Percentiles rank a stretch among this genome's conserved stretches.
These are phyloP conservation scores for Starmera quercuum DNA, from an alignment of 805 yeast genomes.

Conservation along the genomic window DNA sequence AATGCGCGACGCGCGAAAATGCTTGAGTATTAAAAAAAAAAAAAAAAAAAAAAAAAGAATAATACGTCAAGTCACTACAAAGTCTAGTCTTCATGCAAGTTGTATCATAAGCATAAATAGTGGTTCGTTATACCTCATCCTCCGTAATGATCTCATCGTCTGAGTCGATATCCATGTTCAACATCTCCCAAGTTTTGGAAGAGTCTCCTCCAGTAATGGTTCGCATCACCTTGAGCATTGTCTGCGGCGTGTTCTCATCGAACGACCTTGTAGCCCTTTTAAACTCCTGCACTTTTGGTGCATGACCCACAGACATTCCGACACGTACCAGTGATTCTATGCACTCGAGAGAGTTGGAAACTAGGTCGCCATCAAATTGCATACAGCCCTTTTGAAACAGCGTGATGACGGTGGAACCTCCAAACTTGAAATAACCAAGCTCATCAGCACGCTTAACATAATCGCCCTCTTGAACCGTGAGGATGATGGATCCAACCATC, in stretches of 20 bases:
- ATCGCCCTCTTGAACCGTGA: constrained; percentile 60
- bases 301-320: constrained; percentile 89
- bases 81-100: too few species aligned
- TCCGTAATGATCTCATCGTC: constrained; percentile 10
- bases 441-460: constrained; percentile 65
- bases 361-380: constrained; percentile 66
- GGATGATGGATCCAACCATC: constrained; percentile 93
- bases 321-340: constrained; percentile 82
- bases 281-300: constrained; percentile 39
- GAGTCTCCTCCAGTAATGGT: constrained; percentile 49
- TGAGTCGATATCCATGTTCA: constrained; percentile 2
- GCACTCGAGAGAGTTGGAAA: constrained; percentile 55
- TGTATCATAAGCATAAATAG: too few species aligned
- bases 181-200: constrained; percentile 19
- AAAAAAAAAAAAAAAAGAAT: too few species aligned
- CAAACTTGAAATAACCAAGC: constrained; percentile 91
- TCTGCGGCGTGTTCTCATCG: constrained; percentile 36
- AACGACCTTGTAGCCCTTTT: constrained; percentile 40
- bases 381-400: constrained; percentile 47
- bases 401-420: constrained; percentile 81
- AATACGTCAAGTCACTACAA: too few species aligned
- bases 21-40: too few species aligned
- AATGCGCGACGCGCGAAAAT: too few species aligned
- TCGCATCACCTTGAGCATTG: constrained; percentile 42
- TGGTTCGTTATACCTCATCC: too few species aligned